Percentiles rank a stretch among this genome's conserved stretches.
phyloP scores from a whole-genome alignment of 2,329 filamentous ascomycete genomes.

The Cladosporium sp. region DNA sequence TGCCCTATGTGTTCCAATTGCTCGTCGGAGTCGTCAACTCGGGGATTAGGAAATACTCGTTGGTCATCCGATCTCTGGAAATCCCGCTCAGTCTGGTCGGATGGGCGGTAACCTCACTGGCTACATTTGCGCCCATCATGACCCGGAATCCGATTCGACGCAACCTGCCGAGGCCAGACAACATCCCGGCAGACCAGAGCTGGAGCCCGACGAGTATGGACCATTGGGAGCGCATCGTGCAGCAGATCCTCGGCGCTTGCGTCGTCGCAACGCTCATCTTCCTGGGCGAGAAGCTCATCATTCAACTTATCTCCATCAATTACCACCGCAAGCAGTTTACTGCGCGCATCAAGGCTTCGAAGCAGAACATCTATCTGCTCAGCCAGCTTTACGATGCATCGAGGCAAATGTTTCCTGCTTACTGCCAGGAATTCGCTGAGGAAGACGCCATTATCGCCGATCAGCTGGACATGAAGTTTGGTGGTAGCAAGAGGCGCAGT shows the following conservation, averaged over 20 bases:
- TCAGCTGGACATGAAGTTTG: conserved; percentile 51
- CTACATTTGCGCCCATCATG: conserved; percentile 52
- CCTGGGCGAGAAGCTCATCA: conserved; percentile 68
- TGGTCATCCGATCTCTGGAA: conserved; percentile 52
- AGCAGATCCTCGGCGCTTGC: conserved; percentile 59
- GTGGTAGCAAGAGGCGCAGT: conserved; percentile 49
- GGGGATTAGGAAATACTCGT: conserved; percentile 57
- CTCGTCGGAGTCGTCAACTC: conserved; percentile 58
- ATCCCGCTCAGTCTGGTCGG: conserved; percentile 55
- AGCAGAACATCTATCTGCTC: conserved; percentile 75
- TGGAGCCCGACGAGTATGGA: conserved; percentile 18
- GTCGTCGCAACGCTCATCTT: conserved; percentile 65
- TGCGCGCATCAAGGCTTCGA: conserved; percentile 78
- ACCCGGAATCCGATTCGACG: conserved; percentile 29
- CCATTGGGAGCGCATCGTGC: conserved; percentile 51
- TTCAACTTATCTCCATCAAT: conserved; percentile 77
- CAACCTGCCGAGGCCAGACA: not conserved
- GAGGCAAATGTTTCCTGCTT: conserved; percentile 79
- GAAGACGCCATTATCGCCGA: conserved; percentile 92
- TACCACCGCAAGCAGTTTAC: conserved; percentile 83
- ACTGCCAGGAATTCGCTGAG: conserved; percentile 82
- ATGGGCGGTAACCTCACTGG: conserved; percentile 54
- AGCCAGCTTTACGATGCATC: conserved; percentile 87
- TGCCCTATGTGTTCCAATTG: conserved; percentile 56
- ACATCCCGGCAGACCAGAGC: not conserved